Conservation (phyloP, 1,284 basidiomycete species). For the Leccinum huronense region DNA sequence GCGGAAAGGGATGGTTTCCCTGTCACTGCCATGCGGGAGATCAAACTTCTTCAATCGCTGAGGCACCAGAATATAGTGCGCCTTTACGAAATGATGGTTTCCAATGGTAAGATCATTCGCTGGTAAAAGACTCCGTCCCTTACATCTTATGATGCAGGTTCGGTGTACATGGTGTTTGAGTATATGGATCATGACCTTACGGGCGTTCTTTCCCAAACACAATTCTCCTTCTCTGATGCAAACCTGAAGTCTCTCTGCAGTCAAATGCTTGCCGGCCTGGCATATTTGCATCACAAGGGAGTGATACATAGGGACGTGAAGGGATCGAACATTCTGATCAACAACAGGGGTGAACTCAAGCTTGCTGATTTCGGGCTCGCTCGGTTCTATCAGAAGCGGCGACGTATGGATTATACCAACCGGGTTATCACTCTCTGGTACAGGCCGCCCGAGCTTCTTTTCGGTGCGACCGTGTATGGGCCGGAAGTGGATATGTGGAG, state of each 20-base stretch:
- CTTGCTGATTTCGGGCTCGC: conserved; percentile 99
- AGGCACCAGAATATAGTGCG: conserved; percentile 88
- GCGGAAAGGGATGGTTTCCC: conserved; percentile 97
- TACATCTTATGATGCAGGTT: conserved; percentile 51
- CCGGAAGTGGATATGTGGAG: conserved; percentile 99
- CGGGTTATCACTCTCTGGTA: conserved; percentile 99
- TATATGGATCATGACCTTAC: conserved; percentile 99
- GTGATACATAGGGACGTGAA: conserved; percentile 99
- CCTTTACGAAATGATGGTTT: conserved; percentile 98
- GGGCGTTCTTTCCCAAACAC: conserved; percentile 89
- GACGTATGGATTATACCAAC: conserved; percentile 94
- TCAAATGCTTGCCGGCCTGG: conserved; percentile 92
- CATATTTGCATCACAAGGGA: conserved; percentile 92
- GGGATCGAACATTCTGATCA: conserved; percentile 97
- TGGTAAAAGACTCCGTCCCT: conserved; percentile 7
- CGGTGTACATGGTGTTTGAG: conserved; percentile 99
- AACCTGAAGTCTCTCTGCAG: conserved; percentile 94
- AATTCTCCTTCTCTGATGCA: conserved; percentile 79
- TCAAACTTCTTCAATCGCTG: conserved; percentile 93
- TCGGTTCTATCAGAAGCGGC: conserved; percentile 89
- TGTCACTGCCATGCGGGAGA: conserved; percentile 98
- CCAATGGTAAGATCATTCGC: conserved; percentile 66
- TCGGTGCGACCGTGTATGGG: conserved; percentile 96
- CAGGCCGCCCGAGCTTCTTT: conserved; percentile 90
- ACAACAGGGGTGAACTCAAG: conserved; percentile 90